phyloP scores from a whole-genome alignment of 2,329 filamentous ascomycete genomes.

The Eurotiales sp. region DNA sequence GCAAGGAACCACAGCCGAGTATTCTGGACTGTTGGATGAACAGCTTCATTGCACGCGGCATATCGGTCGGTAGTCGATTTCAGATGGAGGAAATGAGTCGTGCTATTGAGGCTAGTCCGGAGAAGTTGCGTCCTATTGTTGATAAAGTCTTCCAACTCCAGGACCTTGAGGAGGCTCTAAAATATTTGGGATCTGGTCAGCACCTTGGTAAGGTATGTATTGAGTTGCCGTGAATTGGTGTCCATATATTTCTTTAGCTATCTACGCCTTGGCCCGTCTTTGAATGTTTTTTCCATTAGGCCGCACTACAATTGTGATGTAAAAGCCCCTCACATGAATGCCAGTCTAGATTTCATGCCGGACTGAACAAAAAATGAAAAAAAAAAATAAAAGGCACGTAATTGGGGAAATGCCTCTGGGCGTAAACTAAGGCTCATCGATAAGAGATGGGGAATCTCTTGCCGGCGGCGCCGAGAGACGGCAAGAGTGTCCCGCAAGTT shows the following conservation, averaged over 20 bases:
- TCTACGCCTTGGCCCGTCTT: too few relatives aligned
- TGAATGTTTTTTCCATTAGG: too few relatives aligned
- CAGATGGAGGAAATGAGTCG: slow-evolving; percentile 32
- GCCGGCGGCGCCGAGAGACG: too few relatives aligned
- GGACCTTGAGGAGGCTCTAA: slow-evolving; percentile 24
- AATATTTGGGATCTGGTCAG: slow-evolving; percentile 22
- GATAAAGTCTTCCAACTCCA: slow-evolving; percentile 32
- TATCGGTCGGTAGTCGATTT: slow-evolving; percentile 35
- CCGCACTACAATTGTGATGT: too few relatives aligned
- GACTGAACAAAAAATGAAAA: too few relatives aligned
- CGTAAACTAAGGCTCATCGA: too few relatives aligned
- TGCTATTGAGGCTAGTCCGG: slow-evolving; percentile 25
- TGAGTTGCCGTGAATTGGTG: not conserved
- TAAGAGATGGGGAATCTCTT: too few relatives aligned
- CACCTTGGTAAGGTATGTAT: slow-evolving; percentile 38
- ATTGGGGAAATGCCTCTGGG: too few relatives aligned
- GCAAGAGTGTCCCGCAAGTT: too few relatives aligned
- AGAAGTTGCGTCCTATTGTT: slow-evolving; percentile 22
- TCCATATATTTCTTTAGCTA: not conserved
- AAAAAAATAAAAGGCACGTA: too few relatives aligned
- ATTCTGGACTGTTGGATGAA: slow-evolving; percentile 19
- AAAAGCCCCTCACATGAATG: too few relatives aligned
- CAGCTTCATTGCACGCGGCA: slow-evolving; percentile 32
- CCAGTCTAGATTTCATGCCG: too few relatives aligned
- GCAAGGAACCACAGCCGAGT: not conserved